phyloP scores from a whole-genome alignment of 345 rosid species.

The Citrus maxima region DNA sequence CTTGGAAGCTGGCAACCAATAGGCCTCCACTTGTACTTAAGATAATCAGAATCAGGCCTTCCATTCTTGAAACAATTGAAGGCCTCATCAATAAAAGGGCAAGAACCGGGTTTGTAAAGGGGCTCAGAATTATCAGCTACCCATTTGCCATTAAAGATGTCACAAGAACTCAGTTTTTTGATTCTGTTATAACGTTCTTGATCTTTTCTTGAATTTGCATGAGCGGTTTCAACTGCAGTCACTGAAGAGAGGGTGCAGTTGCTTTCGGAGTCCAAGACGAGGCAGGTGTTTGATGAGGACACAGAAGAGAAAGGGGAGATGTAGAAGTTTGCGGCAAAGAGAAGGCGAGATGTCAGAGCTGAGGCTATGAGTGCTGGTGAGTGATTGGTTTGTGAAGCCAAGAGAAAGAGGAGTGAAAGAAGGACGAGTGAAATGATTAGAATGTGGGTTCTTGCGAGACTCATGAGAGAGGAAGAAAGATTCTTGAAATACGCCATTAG shows the following conservation, averaged over 20 bases:
- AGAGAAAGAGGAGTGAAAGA: slow-evolving; percentile 45
- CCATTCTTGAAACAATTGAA: slow-evolving; percentile 67
- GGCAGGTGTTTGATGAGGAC: slow-evolving; percentile 37
- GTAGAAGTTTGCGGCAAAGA: slow-evolving; percentile 43
- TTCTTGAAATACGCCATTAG: slow-evolving; percentile 30
- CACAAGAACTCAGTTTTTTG: slow-evolving; percentile 47
- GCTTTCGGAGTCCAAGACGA: slow-evolving; percentile 34
- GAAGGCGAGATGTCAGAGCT: slow-evolving; percentile 44
- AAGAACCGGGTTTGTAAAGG: slow-evolving; percentile 51
- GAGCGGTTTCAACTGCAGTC: slow-evolving; percentile 27
- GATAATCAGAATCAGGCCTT: slow-evolving; percentile 42
- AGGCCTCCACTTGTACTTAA: slow-evolving; percentile 49
- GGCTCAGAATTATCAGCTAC: slow-evolving; percentile 46
- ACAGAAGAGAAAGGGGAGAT: slow-evolving; percentile 44
- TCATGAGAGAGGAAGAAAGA: slow-evolving; percentile 8
- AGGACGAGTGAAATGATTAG: slow-evolving; percentile 36
- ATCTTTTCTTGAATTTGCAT: slow-evolving; percentile 21
- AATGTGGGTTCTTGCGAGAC: slow-evolving; percentile 29
- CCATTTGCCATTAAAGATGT: slow-evolving; percentile 65
- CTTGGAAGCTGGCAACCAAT: slow-evolving; percentile 58
- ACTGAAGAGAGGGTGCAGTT: slow-evolving; percentile 48
- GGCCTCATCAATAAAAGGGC: slow-evolving; percentile 52
- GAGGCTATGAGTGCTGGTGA: slow-evolving; percentile 41
- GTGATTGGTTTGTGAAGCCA: slow-evolving; percentile 34
- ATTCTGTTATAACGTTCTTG: slow-evolving; percentile 13